A percentile compares a stretch with the other conserved stretches of the same genome.
These are phyloP conservation scores for Fusarium circinatum DNA, from an alignment of 2,329 filamentous ascomycete genomes.

Conservation along the genomic window DNA sequence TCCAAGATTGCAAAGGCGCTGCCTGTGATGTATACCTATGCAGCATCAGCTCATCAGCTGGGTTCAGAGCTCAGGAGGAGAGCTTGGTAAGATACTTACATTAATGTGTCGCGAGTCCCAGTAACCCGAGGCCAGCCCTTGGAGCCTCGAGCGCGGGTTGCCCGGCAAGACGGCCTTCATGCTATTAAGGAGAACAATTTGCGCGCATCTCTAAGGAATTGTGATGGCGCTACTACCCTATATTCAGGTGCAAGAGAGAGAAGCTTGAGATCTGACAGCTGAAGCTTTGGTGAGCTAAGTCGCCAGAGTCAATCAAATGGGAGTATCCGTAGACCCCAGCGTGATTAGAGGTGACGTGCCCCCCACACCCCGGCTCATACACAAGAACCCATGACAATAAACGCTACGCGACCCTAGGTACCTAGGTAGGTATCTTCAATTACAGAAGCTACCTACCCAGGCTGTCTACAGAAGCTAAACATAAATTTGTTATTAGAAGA, in stretches of 20 bases:
- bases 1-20: conserved; percentile 86
- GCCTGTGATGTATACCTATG: conserved; percentile 87
- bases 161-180: conserved; percentile 86
- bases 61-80: not conserved
- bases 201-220: conserved; percentile 37
- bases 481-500: not conserved
- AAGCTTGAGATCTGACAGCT: conserved; percentile 6
- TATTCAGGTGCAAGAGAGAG: conserved; percentile 10
- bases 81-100: conserved; percentile 58
- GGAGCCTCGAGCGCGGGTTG: conserved; percentile 79
- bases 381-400: conserved; percentile 13
- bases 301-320: conserved; percentile 26
- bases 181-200: conserved; percentile 51
- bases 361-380: conserved; percentile 7
- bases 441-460: not conserved
- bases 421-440: not conserved
- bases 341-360: conserved; percentile 37
- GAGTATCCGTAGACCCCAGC: not conserved
- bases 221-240: not conserved
- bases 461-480: not conserved
- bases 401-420: not conserved
- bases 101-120: conserved; percentile 80
- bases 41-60: conserved; percentile 15
- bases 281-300: conserved; percentile 10
- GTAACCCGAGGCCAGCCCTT: conserved; percentile 77